These are phyloP conservation scores for Tuber magnatum DNA, from an alignment of 495 filamentous ascomycete genomes.

Conservation along the genomic window DNA sequence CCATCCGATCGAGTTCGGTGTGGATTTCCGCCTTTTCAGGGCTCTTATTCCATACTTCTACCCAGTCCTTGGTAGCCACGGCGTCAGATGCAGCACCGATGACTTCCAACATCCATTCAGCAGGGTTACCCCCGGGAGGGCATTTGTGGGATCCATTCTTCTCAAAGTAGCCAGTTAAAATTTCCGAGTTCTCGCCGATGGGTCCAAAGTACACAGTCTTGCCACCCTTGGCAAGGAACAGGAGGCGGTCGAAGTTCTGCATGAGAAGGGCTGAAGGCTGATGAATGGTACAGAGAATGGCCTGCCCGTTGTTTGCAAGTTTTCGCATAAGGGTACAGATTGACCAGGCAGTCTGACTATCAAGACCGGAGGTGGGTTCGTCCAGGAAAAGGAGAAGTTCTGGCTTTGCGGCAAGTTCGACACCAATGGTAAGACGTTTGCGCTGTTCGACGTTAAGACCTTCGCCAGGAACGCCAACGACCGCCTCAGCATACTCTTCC, in stretches of 20 bases:
- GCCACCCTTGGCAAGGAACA: constrained; percentile 76
- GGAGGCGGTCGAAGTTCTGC: constrained; percentile 78
- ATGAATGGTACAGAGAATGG: constrained; percentile 88
- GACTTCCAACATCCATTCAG: constrained; percentile 94
- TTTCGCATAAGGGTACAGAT: constrained; percentile 73
- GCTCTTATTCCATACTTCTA: constrained; percentile 67
- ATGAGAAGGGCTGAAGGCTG: constrained; percentile 79
- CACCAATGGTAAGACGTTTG: constrained; percentile 82
- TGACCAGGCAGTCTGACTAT: constrained; percentile 80
- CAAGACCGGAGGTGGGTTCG: constrained; percentile 77
- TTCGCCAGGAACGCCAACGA: constrained; percentile 80
- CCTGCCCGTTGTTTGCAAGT: constrained; percentile 73
- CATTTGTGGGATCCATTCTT: constrained; percentile 66
- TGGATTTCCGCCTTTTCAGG: constrained; percentile 62
- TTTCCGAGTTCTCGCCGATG: constrained; percentile 71
- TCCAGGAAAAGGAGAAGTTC: constrained; percentile 85
- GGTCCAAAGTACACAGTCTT: constrained; percentile 86
- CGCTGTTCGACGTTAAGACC: constrained; percentile 90
- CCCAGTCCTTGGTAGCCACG: constrained; percentile 71
- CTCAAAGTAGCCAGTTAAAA: constrained; percentile 72
- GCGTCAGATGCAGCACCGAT: constrained; percentile 85
- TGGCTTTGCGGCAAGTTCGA: constrained; percentile 85
- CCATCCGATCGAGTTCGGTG: constrained; percentile 62
- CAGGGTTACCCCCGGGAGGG: constrained; percentile 66
- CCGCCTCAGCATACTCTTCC: constrained; percentile 77